Conservation (phyloP, 2,329 filamentous ascomycete species). For the Phaeosphaeria sp. region DNA sequence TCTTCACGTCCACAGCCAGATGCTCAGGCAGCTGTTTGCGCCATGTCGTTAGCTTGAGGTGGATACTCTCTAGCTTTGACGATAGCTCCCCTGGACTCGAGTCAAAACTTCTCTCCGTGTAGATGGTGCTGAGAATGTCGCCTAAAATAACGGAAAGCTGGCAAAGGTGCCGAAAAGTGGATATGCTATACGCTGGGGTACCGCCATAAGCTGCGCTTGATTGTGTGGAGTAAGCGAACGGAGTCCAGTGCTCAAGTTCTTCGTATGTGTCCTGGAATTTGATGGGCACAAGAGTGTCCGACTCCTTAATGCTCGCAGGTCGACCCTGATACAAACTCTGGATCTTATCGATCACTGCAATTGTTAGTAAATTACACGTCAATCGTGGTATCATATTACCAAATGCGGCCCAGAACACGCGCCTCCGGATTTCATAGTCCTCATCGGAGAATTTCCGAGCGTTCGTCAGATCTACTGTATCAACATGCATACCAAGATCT, state of each 20-base stretch:
- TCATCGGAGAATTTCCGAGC: constrained; percentile 51
- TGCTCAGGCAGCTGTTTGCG: constrained; percentile 51
- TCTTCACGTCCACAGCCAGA: constrained; percentile 48
- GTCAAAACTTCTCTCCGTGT: constrained; percentile 49
- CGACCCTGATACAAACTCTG: constrained; percentile 63
- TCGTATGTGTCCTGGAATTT: constrained; percentile 59
- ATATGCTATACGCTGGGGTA: constrained; percentile 51
- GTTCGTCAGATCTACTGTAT: constrained; percentile 41
- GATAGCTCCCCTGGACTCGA: constrained; percentile 46
- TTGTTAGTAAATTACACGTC: constrained; percentile 6
- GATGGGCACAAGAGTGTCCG: constrained; percentile 56
- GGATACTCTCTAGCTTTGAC: constrained; percentile 46
- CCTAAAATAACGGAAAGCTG: constrained; percentile 55
- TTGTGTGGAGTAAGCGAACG: constrained; percentile 47
- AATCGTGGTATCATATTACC: constrained; percentile 11
- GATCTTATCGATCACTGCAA: constrained; percentile 56
- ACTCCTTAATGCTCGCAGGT: constrained; percentile 56
- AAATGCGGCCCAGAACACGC: constrained; percentile 57
- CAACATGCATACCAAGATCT: constrained; percentile 62
- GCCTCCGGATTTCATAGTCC: constrained; percentile 53
- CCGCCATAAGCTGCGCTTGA: constrained; percentile 39
- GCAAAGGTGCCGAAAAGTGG: constrained; percentile 53
- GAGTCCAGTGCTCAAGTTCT: constrained; percentile 61
- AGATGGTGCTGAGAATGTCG: constrained; percentile 47
- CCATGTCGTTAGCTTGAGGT: constrained; percentile 54